These are phyloP conservation scores for Blumeriella jaapii DNA, from an alignment of 2,329 filamentous ascomycete genomes.

Conservation along the genomic window DNA sequence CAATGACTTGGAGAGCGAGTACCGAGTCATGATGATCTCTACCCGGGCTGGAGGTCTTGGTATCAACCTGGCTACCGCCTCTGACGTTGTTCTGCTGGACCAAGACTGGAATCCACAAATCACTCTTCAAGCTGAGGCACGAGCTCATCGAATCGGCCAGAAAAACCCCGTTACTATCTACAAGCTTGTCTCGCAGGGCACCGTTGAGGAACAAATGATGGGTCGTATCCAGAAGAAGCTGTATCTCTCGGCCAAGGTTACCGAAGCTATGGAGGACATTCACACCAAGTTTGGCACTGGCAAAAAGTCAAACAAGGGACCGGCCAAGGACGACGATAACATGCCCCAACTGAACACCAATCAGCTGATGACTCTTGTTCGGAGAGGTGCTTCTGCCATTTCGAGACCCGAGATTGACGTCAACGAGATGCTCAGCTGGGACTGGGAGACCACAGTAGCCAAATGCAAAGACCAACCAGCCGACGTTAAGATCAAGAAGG, in stretches of 20 bases:
- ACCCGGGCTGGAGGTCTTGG: slow-evolving; percentile 91
- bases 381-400: slow-evolving; percentile 41
- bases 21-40: slow-evolving; percentile 86
- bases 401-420: slow-evolving; percentile 40
- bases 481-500: slow-evolving; percentile 30
- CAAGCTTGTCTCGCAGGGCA: slow-evolving; percentile 78
- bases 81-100: slow-evolving; percentile 94
- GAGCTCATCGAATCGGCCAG: slow-evolving; percentile 92
- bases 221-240: slow-evolving; percentile 40
- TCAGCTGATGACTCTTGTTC: slow-evolving; percentile 42
- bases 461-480: slow-evolving; percentile 41
- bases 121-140: slow-evolving; percentile 85
- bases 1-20: slow-evolving; percentile 67
- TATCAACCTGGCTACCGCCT: slow-evolving; percentile 91
- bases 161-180: slow-evolving; percentile 92
- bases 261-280: slow-evolving; percentile 44
- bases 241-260: slow-evolving; percentile 48
- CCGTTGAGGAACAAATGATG: slow-evolving; percentile 80
- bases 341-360: slow-evolving; percentile 39
- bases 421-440: slow-evolving; percentile 44
- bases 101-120: slow-evolving; percentile 98
- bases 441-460: slow-evolving; percentile 40
- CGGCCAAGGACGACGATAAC: slow-evolving; percentile 29
- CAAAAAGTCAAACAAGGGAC: slow-evolving; percentile 24
- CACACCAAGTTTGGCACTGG: slow-evolving; percentile 29